A percentile compares a stretch with the other conserved stretches of the same genome.
Conservation (phyloP, 2,329 filamentous ascomycete genomes). For the Plectosphaerella cucumerina region DNA sequence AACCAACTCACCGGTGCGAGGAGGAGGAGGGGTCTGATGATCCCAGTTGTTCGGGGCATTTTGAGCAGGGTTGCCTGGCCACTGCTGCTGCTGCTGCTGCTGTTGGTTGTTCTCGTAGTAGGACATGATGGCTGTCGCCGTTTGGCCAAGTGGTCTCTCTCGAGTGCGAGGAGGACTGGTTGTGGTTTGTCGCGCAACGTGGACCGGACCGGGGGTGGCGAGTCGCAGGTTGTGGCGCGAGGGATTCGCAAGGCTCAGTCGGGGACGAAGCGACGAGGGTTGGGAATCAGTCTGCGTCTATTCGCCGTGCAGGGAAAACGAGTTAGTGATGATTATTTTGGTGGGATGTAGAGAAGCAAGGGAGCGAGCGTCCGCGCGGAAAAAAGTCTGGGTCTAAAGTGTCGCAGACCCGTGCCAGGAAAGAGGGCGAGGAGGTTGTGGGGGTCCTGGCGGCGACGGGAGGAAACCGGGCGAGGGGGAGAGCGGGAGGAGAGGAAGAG, state of each 20-base stretch:
- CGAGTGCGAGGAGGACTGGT: too few relatives aligned
- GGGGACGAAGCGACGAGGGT: background rate
- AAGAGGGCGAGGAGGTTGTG: background rate
- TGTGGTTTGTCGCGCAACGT: too few relatives aligned
- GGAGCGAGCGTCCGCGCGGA: background rate
- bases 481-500: background rate
- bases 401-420: background rate
- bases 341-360: background rate
- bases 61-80: slow-evolving; percentile 14
- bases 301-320: background rate
- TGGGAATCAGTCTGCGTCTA: background rate
- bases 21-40: slow-evolving; percentile 36
- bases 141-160: background rate
- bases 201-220: background rate
- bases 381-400: slow-evolving; percentile 4
- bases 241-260: background rate
- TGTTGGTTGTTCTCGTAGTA: slow-evolving; percentile 40
- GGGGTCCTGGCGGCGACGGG: background rate
- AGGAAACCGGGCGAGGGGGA: slow-evolving; percentile 3
- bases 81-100: slow-evolving; percentile 24
- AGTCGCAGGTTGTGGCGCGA: background rate
- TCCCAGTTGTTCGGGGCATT: slow-evolving; percentile 34
- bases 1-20: slow-evolving; percentile 25
- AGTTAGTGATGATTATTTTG: background rate
- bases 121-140: slow-evolving; percentile 28